Conservation (phyloP, 1,284 basidiomycete species). For the Cryptococcus wingfieldii region DNA sequence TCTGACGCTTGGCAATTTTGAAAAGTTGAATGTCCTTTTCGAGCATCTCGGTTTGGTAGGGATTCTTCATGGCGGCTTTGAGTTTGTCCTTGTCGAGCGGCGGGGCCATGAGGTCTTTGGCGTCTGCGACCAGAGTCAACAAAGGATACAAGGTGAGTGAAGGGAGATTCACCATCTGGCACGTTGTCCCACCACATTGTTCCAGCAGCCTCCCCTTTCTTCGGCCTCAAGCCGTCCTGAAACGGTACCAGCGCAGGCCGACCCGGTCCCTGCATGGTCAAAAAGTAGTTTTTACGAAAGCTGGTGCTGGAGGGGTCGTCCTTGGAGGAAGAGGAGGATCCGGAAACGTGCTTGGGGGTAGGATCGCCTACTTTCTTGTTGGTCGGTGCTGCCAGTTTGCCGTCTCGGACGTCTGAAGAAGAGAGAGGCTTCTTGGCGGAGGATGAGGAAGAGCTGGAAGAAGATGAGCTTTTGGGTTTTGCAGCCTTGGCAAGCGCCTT, state of each 20-base stretch:
- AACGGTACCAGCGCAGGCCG: conserved; percentile 39
- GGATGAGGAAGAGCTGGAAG: conserved; percentile 11
- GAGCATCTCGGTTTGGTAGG: conserved; percentile 28
- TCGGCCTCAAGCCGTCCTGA: conserved; percentile 35
- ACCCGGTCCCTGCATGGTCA: conserved; percentile 43
- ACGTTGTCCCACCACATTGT: conserved; percentile 43
- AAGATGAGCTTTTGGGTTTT: conserved; percentile 11
- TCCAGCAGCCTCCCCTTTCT: conserved; percentile 28
- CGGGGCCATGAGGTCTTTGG: conserved; percentile 34
- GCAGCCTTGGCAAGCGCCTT: conserved; percentile 22
- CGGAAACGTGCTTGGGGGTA: conserved; percentile 31
- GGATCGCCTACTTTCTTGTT: conserved; percentile 20
- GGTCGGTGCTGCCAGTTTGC: conserved; percentile 14
- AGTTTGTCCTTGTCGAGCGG: conserved; percentile 30
- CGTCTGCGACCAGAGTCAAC: conserved; percentile 15
- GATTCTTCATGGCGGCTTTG: conserved; percentile 29
- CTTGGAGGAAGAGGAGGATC: conserved; percentile 10
- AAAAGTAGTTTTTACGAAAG: conserved; percentile 37
- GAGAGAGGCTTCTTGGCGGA: conserved; percentile 17
- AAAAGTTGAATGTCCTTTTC: conserved; percentile 34
- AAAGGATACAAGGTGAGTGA: not conserved
- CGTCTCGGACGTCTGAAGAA: conserved; percentile 23
- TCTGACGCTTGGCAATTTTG: conserved; percentile 30
- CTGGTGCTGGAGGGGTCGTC: conserved; percentile 27
- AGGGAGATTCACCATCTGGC: conserved; percentile 29